Conservation (phyloP, 257 asterid species). For the Ocimum tenuiflorum region DNA sequence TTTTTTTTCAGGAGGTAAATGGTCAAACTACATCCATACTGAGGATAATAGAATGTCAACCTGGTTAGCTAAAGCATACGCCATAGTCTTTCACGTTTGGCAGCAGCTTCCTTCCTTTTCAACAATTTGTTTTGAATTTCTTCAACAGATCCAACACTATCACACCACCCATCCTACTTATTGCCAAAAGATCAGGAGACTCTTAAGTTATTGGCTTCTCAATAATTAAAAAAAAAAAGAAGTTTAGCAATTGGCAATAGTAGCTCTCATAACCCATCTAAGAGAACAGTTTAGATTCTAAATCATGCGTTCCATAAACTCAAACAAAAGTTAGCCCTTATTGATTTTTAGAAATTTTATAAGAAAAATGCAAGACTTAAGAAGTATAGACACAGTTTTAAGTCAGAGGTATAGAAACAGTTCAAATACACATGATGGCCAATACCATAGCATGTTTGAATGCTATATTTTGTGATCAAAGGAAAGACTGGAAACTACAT, state of each 20-base stretch:
- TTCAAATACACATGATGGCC: background rate
- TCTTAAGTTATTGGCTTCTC: background rate
- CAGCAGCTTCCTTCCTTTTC: constrained; percentile 96
- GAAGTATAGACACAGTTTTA: background rate
- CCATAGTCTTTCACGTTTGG: constrained; percentile 99
- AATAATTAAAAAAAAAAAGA: background rate
- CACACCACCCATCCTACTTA: constrained; percentile 96
- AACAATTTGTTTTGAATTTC: constrained; percentile 85
- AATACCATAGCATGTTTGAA: background rate
- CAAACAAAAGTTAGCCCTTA: background rate
- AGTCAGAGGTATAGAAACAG: background rate
- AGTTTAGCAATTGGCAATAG: background rate
- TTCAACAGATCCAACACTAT: constrained; percentile 87
- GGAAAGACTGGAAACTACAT: constrained; percentile 3
- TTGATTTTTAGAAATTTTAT: background rate
- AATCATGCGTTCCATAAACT: constrained; percentile 3
- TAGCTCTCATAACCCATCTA: background rate
- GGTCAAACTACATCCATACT: background rate
- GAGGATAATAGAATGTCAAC: constrained; percentile 30
- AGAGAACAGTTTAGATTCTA: background rate
- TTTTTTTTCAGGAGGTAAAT: background rate
- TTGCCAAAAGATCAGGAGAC: constrained; percentile 12
- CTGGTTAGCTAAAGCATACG: constrained; percentile 98
- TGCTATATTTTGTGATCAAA: constrained; percentile 1
- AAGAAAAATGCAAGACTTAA: background rate